Base-by-base conservation (phyloP, 2,329 filamentous ascomycete genomes). In the Fusarium stilboides region DNA sequence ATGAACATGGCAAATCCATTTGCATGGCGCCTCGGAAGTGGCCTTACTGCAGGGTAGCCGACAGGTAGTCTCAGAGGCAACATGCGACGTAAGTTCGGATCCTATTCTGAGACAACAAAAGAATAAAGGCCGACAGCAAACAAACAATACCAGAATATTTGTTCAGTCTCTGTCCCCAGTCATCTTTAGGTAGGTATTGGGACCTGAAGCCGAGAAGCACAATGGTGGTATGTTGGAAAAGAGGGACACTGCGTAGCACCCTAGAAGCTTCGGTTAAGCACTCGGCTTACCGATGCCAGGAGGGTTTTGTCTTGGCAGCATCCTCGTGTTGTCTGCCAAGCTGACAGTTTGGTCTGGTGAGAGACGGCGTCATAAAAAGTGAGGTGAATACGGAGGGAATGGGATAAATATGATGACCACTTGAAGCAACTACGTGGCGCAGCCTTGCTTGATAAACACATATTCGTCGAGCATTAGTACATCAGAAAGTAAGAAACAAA, bases 291-390 rank as follows among this genome's bases (percentile, higher is more conserved):
- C 10, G 28, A 31, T 13, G 28, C 10, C 28, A 14, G 3, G 15
- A 52, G 36, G 45, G 26, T 14, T 14, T 19, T 12, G 53, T 22
- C 45, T 52, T 47, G 42, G 31, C 31, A 62, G 19, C 10, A 20
- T 10, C n/a, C 20, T 20, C 19, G 10, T n/a, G 19, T n/a, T 20
- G 26, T 17, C 26, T 31, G 36, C 59, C 49, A 56, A 62, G 59
- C 17, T 39, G 28, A 33, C n/a, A n/a, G 31, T 24, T n/a, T 37
- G 13, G 36, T 37, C 19, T 47, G 42, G 34, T 15, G n/a, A 19
- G 42, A 20, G 57, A 47, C 37, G 19, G 36, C 5, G 17, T 22
- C 39, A 20, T 20, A 10, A 40, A 22, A 20, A 40, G 4, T 43
- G 20, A 24, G 13, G 34, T 24, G 20, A 26, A 43, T 13, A 17